phyloP scores from a whole-genome alignment of 768 basidiomycete genomes.

The Leccinum truebloodii region DNA sequence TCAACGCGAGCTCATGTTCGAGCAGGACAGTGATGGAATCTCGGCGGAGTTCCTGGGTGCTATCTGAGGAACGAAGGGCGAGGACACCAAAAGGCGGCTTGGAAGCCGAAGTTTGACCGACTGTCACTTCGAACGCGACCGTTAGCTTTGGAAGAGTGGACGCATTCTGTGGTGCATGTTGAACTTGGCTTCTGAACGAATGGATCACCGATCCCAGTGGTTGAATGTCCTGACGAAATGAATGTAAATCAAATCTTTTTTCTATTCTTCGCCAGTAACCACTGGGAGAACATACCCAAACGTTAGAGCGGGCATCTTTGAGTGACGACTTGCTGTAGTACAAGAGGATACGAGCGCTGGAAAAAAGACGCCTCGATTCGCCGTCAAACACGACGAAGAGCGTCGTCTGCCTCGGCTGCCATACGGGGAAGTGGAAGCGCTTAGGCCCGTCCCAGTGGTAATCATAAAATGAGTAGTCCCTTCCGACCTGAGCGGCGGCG shows the following conservation, averaged over 20 bases:
- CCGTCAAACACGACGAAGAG: conserved; percentile 24
- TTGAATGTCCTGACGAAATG: conserved; percentile 18
- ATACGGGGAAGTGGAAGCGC: conserved; percentile 20
- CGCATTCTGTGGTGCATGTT: conserved; percentile 10
- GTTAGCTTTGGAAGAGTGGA: conserved; percentile 22
- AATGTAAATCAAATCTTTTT: neutral
- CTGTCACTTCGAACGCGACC: conserved; percentile 22
- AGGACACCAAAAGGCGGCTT: conserved; percentile 13
- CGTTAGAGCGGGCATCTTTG: conserved; percentile 14
- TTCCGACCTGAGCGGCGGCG: neutral
- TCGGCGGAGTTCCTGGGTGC: conserved; percentile 4
- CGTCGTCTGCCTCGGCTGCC: conserved; percentile 28
- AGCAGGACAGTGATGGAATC: conserved; percentile 12
- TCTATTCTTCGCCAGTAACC: neutral
- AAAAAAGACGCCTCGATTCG: conserved; percentile 23
- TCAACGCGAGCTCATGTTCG: conserved; percentile 16
- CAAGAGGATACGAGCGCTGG: conserved; percentile 21
- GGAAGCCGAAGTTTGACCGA: conserved; percentile 3
- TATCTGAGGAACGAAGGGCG: conserved; percentile 14
- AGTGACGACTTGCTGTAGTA: conserved; percentile 12
- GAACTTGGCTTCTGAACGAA: conserved; percentile 5
- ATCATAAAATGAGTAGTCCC: conserved; percentile 19
- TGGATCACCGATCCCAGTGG: conserved; percentile 15
- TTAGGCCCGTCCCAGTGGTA: conserved; percentile 27
- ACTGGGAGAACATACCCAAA: conserved; percentile 20